Percentiles rank a stretch among this genome's conserved stretches.
phyloP scores from a whole-genome alignment of 345 rosid species.

The Lumnitzera littorea region DNA sequence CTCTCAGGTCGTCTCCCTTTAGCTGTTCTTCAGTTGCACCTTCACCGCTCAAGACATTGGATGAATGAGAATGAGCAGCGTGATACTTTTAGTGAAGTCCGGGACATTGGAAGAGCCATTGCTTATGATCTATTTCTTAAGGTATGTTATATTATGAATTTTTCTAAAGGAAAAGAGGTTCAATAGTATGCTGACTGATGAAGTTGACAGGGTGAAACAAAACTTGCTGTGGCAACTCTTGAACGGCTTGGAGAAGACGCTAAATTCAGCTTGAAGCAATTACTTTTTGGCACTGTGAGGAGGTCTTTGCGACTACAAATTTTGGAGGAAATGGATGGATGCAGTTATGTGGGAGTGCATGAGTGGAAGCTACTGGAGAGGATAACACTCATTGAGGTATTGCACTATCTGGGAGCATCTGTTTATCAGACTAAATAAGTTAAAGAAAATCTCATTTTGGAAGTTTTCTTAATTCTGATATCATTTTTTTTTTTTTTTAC shows the following conservation, averaged over 20 bases:
- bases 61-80: conserved; percentile 41
- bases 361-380: conserved; percentile 74
- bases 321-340: conserved; percentile 70
- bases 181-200: conserved; percentile 16
- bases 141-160: conserved; percentile 42
- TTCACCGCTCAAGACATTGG: conserved; percentile 62
- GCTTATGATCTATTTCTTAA: conserved; percentile 91
- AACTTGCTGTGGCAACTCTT: conserved; percentile 73
- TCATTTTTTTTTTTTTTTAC: conserved; percentile 11
- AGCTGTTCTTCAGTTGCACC: conserved; percentile 96
- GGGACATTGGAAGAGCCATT: conserved; percentile 78
- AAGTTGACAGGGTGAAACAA: conserved; percentile 79
- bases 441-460: no score
- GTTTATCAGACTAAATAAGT: no score
- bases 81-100: conserved; percentile 91
- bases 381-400: conserved; percentile 83
- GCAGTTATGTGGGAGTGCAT: conserved; percentile 63
- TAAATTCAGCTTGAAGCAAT: conserved; percentile 76
- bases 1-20: conserved; percentile 92
- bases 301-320: conserved; percentile 70
- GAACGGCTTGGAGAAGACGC: conserved; percentile 95
- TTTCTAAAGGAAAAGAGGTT: conserved; percentile 10
- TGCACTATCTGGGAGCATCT: neutral
- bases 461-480: conserved; percentile 10
- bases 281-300: conserved; percentile 84